These are phyloP conservation scores for Butyriboletus appendiculatus DNA, from an alignment of 1,284 basidiomycete species.

Conservation along the genomic window DNA sequence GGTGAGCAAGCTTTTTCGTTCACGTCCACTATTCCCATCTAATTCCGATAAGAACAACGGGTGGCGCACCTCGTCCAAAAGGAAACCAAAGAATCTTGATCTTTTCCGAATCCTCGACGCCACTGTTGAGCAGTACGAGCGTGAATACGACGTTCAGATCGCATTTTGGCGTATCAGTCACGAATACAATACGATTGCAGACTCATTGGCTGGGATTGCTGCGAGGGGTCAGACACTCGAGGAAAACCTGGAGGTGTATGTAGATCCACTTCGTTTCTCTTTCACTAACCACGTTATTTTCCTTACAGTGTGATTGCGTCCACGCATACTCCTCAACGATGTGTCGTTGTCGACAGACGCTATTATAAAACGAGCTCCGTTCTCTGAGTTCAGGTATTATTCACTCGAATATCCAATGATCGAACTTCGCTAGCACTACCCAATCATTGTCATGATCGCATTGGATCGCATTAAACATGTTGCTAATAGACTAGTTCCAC, in stretches of 20 bases:
- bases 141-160: neutral
- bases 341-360: neutral
- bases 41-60: neutral
- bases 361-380: neutral
- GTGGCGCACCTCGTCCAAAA: neutral
- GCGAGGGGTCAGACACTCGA: neutral
- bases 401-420: neutral
- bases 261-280: neutral
- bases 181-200: neutral
- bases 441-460: neutral
- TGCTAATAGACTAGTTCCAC: neutral
- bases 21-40: neutral
- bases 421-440: neutral
- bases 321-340: neutral
- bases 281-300: neutral
- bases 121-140: neutral
- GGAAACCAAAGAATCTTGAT: constrained; percentile 3
- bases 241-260: neutral
- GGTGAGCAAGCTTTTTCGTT: neutral
- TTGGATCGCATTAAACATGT: neutral
- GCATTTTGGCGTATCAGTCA: constrained; percentile 4
- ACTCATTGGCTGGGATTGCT: neutral
- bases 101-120: constrained; percentile 2
- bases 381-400: neutral
- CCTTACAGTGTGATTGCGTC: neutral